Evolutionary conservation across 345 rosid species (phyloP), one percentile per base, ranked within the genome.

Genomic region (Populus nigra): DNA sequence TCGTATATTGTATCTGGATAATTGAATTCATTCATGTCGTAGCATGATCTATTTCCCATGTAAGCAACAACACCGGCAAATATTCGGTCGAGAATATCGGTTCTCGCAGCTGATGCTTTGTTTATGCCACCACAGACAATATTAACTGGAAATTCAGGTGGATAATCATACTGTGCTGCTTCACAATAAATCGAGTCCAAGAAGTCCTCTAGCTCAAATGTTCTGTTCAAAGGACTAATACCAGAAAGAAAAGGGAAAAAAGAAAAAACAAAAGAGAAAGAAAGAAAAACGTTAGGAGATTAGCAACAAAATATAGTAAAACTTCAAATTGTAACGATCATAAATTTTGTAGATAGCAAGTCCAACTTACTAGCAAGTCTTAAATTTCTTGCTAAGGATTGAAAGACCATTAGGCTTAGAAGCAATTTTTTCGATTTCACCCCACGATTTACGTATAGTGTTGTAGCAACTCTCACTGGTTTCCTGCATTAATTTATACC

Each of bases 161-260:
- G 91, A 22, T 72, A 66, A 76, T 89, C 79, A 45, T 81, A 89
- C 49, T 88, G 91, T 57, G 88, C 93, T 50, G 79, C 83, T 2
- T 61, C 82, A 7, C 84, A 0, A 59, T 84, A 88, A 25, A 84
- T 25, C 1, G 73, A 73, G 75, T 77, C 87, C 18, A 89, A 77
- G 80, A 69, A 78, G 5, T 67, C 16, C 72, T 80, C 83, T 4
- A 88, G 84, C 72, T 79, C 84, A 25, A n/a, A 61, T 1, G 79
- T 25, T n/a, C 3, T 27, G 7, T 38, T 50, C 82, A 89, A 45
- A 6, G 87, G 86, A 6, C 89, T 88, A 73, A 35, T 18, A 66
- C 55, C 39, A 72, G 36, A 4, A 33, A 33, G 36, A 33, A 33
- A 33, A 4, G 36, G 5, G 36, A 33, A 33, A 33, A 29, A 29